A percentile compares a stretch with the other conserved stretches of the same genome.
Evolutionary conservation across 768 basidiomycete species (phyloP).

Genomic region (Naematelia encephala): DNA sequence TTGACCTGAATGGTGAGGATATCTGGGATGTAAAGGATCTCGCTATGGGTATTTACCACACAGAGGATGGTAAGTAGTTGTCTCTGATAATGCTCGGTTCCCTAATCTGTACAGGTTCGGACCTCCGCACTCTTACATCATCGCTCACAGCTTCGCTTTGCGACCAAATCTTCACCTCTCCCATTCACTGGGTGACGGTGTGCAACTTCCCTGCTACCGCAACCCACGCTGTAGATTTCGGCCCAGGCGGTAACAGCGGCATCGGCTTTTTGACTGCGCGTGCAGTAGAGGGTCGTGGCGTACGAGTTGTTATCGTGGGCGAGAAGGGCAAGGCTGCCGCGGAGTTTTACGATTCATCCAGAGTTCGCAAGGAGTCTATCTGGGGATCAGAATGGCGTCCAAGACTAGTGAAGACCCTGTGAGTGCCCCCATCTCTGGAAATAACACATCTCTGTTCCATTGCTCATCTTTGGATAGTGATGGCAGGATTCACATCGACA

Average conservation of each 20-base stretch:
- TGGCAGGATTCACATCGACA: conserved; percentile 87
- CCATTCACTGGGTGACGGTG: conserved; percentile 90
- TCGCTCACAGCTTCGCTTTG: conserved; percentile 84
- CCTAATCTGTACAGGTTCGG: conserved; percentile 61
- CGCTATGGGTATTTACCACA: conserved; percentile 82
- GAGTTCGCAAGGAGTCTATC: conserved; percentile 73
- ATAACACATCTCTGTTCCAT: no score
- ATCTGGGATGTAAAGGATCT: conserved; percentile 66
- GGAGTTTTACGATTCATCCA: conserved; percentile 70
- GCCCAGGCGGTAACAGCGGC: conserved; percentile 88
- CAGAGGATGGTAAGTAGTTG: conserved; percentile 72
- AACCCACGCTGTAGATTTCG: conserved; percentile 94
- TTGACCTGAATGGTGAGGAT: conserved; percentile 74
- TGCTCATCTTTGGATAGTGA: conserved; percentile 58
- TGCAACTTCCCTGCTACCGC: conserved; percentile 84
- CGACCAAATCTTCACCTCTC: conserved; percentile 85
- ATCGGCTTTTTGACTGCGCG: conserved; percentile 86
- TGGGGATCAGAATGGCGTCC: conserved; percentile 91
- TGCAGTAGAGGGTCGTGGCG: conserved; percentile 88
- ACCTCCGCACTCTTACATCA: conserved; percentile 66
- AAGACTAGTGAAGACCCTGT: conserved; percentile 83
- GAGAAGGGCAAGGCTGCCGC: conserved; percentile 83
- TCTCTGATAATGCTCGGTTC: not conserved
- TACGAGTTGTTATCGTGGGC: conserved; percentile 84
- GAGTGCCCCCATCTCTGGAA: conserved; percentile 37